Evolutionary conservation across 2,329 filamentous ascomycete species (phyloP), one percentile per base, ranked within the genome.

Genomic region (Setomelanomma holmii): DNA sequence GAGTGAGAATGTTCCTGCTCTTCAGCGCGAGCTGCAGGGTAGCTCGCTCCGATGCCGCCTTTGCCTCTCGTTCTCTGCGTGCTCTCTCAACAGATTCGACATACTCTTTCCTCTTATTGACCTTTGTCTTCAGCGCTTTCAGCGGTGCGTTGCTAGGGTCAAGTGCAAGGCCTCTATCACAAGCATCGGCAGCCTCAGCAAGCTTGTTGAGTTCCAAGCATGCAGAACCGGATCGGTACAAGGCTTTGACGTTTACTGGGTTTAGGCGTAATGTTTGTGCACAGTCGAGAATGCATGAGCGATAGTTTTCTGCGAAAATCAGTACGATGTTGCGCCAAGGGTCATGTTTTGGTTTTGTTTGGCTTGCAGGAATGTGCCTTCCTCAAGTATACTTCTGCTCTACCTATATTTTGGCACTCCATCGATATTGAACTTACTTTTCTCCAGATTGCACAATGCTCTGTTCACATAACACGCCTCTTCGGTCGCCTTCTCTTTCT

Each of bases 391-490:
- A 2, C 5, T 6, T 6, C 10, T 14, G 10, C 27, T 30, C 14
- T 8, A 14, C 10, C 27, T 8, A 14, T 8, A 6, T 3, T 3
- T 14, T 30, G 5, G 27, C 27, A 30, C 27, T 30, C 27, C 10
- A 30, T n/a, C n/a, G 14, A 6, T 30, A 20, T 43, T 4, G 12
- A 17, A 74, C 79, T 59, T 81, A 87, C 86, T 85, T 60, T 97
- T 82, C 74, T 92, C 89, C 55, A 99, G 81, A 73, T 98, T 90
- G 76, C 91, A 96, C 22, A 96, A 86, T 1, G 93, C 93, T 55
- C 95, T 87, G 76, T 99, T 99, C 57, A 89, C 85, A 73, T 93
- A 87, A 55, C 91, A 88, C 1, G 86, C 83, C 76, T 96, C 92
- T 50, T 93, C 84, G 43, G 89, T 80, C 49, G 80, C 77, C 40